phyloP scores from a whole-genome alignment of 2,329 filamentous ascomycete genomes.

The Zasmidium cellare region DNA sequence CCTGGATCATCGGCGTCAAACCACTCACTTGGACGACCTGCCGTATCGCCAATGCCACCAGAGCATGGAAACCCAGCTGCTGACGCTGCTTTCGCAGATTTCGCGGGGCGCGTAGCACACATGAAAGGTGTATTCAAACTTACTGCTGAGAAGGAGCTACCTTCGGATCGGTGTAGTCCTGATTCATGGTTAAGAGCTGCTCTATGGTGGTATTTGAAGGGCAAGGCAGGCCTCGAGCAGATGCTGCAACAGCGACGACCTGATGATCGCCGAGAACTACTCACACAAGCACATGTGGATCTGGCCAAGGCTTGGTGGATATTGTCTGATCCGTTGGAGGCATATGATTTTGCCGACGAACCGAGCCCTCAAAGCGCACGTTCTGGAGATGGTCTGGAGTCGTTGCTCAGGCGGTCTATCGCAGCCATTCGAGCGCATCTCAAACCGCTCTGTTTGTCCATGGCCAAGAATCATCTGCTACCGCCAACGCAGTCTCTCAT shows the following conservation, averaged over 20 bases:
- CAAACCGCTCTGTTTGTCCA: conserved; percentile 74
- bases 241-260: conserved; percentile 57
- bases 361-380: conserved; percentile 8
- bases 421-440: conserved; percentile 42
- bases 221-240: conserved; percentile 72
- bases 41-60: conserved; percentile 22
- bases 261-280: conserved; percentile 49
- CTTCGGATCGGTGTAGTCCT: conserved; percentile 63
- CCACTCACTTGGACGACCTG: conserved; percentile 23
- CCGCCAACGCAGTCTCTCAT: conserved; percentile 65
- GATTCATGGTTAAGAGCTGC: conserved; percentile 64
- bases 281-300: conserved; percentile 79
- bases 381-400: conserved; percentile 7
- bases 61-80: conserved; percentile 43
- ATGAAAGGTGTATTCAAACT: conserved; percentile 74
- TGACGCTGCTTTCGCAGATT: conserved; percentile 68
- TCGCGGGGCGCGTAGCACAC: conserved; percentile 69
- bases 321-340: conserved; percentile 42
- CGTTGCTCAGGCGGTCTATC: conserved; percentile 8
- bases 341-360: conserved; percentile 17
- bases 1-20: conserved; percentile 25
- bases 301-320: conserved; percentile 87
- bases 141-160: conserved; percentile 72
- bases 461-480: conserved; percentile 77
- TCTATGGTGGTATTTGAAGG: conserved; percentile 88